Percentiles rank a stretch among this genome's conserved stretches.
These are phyloP conservation scores for Trichoderma endophyticum DNA, from an alignment of 2,329 filamentous ascomycete genomes.

Conservation along the genomic window DNA sequence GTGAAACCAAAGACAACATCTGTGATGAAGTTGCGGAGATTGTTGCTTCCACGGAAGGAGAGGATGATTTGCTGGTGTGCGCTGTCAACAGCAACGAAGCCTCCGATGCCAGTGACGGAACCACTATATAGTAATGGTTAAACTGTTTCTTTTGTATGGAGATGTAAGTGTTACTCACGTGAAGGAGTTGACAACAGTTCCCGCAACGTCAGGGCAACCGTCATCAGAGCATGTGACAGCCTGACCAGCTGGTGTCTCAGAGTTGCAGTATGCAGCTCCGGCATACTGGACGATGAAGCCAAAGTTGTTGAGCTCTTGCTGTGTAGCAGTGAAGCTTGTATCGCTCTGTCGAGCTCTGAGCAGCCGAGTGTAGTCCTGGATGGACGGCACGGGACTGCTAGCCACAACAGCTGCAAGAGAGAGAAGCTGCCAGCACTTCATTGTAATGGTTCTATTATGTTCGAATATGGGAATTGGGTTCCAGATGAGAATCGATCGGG, in stretches of 20 bases:
- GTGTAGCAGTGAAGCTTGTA: constrained; percentile 21
- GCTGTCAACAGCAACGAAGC: constrained; percentile 51
- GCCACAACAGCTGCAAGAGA: constrained; percentile 27
- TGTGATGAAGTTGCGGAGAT: constrained; percentile 60
- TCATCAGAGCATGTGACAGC: constrained; percentile 41
- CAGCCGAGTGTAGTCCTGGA: constrained; percentile 27
- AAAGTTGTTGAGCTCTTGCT: constrained; percentile 38
- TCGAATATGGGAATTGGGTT: background rate
- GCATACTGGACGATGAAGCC: constrained; percentile 51
- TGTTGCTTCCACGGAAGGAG: constrained; percentile 57
- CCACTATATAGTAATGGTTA: constrained; percentile 33
- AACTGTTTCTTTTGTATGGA: background rate
- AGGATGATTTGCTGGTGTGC: constrained; percentile 54
- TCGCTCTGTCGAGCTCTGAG: constrained; percentile 31
- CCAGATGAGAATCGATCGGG: background rate
- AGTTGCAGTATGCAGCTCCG: constrained; percentile 54
- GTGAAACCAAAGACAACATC: constrained; percentile 41
- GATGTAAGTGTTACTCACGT: constrained; percentile 28
- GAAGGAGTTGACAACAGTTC: constrained; percentile 43
- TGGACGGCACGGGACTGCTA: constrained; percentile 25
- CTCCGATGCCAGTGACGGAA: constrained; percentile 43
- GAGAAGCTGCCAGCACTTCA: constrained; percentile 24
- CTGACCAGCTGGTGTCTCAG: constrained; percentile 36
- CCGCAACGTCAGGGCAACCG: constrained; percentile 45
- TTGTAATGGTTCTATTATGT: background rate